phyloP scores from a whole-genome alignment of 1,284 basidiomycete species.

The Moesziomyces aphidis region DNA sequence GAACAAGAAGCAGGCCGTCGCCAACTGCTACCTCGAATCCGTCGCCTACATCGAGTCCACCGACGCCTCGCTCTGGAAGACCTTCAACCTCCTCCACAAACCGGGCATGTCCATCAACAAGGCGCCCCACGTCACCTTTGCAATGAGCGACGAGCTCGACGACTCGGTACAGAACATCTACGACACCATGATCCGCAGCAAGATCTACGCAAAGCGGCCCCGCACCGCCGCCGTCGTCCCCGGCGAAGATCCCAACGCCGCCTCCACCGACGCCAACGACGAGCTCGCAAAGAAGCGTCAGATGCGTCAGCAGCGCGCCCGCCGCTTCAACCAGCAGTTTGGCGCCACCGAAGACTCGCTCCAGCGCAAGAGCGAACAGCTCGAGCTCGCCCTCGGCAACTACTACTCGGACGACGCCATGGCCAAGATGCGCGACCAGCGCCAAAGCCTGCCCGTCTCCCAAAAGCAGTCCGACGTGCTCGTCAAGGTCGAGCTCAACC shows the following conservation, averaged over 20 bases:
- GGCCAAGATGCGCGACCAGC: conserved; percentile 77
- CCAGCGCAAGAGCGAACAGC: conserved; percentile 74
- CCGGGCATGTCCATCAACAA: conserved; percentile 70
- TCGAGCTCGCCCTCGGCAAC: conserved; percentile 73
- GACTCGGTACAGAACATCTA: conserved; percentile 80
- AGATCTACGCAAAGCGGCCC: conserved; percentile 64
- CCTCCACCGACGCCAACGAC: conserved; percentile 56
- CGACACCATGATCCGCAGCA: conserved; percentile 73
- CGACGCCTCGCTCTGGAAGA: conserved; percentile 82
- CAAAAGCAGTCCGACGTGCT: conserved; percentile 62
- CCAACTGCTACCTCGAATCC: conserved; percentile 86
- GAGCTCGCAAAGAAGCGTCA: conserved; percentile 46
- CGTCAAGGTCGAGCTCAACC: conserved; percentile 79
- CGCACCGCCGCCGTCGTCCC: conserved; percentile 40
- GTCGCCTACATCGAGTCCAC: conserved; percentile 85
- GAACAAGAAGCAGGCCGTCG: conserved; percentile 81
- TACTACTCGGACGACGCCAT: conserved; percentile 78
- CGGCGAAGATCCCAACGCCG: conserved; percentile 54
- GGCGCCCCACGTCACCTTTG: conserved; percentile 79
- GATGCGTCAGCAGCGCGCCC: conserved; percentile 32
- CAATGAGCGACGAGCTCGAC: conserved; percentile 77
- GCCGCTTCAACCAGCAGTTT: conserved; percentile 35
- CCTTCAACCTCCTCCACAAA: conserved; percentile 72
- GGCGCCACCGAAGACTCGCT: conserved; percentile 60
- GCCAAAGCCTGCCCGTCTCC: conserved; percentile 78